Evolutionary conservation across 345 rosid genomes (phyloP).

Genomic region (Noccaea bulbosa): DNA sequence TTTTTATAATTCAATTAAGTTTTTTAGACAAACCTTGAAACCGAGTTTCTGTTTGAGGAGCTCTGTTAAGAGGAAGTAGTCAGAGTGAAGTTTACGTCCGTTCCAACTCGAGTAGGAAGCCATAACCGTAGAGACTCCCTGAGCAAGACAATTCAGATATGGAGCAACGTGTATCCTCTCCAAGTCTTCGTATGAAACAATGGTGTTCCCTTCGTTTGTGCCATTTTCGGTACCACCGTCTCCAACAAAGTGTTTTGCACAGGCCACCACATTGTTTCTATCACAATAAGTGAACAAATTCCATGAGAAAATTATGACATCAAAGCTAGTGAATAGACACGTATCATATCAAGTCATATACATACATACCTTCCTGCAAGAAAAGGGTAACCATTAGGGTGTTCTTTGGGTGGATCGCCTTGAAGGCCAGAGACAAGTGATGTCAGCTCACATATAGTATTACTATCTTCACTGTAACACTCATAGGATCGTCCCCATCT

Average conservation of each 20-base stretch:
- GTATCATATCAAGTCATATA: background rate
- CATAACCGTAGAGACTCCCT: conserved; percentile 88
- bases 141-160: conserved; percentile 59
- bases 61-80: conserved; percentile 73
- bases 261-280: conserved; percentile 82
- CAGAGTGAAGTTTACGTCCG: conserved; percentile 63
- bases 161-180: conserved; percentile 72
- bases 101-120: conserved; percentile 89
- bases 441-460: conserved; percentile 61
- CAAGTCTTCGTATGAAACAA: conserved; percentile 57
- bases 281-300: background rate
- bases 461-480: conserved; percentile 74
- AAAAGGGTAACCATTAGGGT: conserved; percentile 62
- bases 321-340: background rate
- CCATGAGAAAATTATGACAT: conserved; percentile 5
- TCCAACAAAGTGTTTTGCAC: conserved; percentile 92
- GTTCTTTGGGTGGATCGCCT: conserved; percentile 64
- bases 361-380: conserved; percentile 67
- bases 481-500: conserved; percentile 95
- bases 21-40: conserved; percentile 57
- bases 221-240: conserved; percentile 89
- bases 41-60: conserved; percentile 74
- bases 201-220: conserved; percentile 72
- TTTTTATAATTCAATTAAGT: background rate
- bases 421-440: conserved; percentile 74